Evolutionary conservation across 495 filamentous ascomycete genomes (phyloP), one percentile per base, ranked within the genome.

Genomic region (Penicillium subrubescens): DNA sequence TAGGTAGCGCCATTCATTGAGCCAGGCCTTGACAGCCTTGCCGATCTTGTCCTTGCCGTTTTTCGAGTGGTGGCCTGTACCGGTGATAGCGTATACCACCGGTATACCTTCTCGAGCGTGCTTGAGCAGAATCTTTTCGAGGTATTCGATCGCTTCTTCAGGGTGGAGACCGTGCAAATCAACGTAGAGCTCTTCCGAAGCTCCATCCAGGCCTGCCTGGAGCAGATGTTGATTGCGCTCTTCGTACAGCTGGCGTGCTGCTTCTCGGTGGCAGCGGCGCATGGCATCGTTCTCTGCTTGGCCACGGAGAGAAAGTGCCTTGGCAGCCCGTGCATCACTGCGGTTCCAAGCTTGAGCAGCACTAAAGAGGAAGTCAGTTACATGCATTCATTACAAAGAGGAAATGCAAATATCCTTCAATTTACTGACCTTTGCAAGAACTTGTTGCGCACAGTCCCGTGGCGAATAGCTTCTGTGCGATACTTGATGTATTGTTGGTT

Each of bases 341-440:
- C 96, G 91, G 73, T 98, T 97, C 96, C 96, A 99, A n/a, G 96
- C 96, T 82, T 97, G 94, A n/a, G 95, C 94, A 57, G 96, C 96
- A 72, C 93, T 96, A 35, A 35, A 27, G 52, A 19, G 31, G 60
- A 50, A 0, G 15, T 71, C 34, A 67, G 72, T 70, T 60, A 75
- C 25, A 3, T 31, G 15, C 27, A 6, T 8, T 15, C 5, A 52
- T 27, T 27, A 14, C 3, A 52, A 29, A 52, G 12, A n/a, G 12
- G 48, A 31, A 31, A n/a, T 1, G 12, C 12, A 31, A 1, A 15
- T 29, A 29, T 27, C 17, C 3, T 12, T 1, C 8, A 56, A 34
- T 55, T 4, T 75, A 69, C 39, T 44, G 80, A 95, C 92, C 92
- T 96, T 75, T 99, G 95, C 31, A 99, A 81, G 72, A 97, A 99